Evolutionary conservation across 169 alveolate genomes (phyloP).

Genomic region (Theileria sp.): DNA sequence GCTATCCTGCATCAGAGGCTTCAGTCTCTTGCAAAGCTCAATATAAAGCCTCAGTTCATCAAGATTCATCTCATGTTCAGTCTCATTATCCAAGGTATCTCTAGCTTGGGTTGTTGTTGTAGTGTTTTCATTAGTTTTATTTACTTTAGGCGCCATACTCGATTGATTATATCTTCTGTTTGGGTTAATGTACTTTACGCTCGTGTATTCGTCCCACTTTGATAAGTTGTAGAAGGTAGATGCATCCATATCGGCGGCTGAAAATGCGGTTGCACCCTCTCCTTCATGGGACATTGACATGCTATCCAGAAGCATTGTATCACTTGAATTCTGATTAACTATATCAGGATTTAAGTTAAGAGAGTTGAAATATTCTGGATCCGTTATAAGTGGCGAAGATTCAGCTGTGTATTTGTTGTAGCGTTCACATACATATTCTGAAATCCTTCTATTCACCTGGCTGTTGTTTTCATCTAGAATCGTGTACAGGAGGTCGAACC

Average conservation of each 20-base stretch:
- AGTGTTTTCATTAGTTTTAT: constrained; percentile 28
- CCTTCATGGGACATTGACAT: constrained; percentile 57
- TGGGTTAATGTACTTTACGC: constrained; percentile 13
- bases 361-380: neutral
- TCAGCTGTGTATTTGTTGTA: constrained; percentile 17
- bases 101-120: constrained; percentile 18
- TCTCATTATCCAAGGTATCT: constrained; percentile 43
- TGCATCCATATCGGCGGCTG: neutral
- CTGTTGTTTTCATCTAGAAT: constrained; percentile 88
- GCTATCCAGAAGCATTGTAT: constrained; percentile 2
- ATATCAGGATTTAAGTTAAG: neutral
- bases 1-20: constrained; percentile 89
- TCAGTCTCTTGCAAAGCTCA: constrained; percentile 86
- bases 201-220: constrained; percentile 19
- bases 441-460: constrained; percentile 67
- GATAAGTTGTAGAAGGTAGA: constrained; percentile 1
- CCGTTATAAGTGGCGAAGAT: neutral
- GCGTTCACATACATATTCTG: constrained; percentile 47
- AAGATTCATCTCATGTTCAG: constrained; percentile 67
- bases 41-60: constrained; percentile 88
- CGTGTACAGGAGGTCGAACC: constrained; percentile 94
- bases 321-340: constrained; percentile 1
- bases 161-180: neutral
- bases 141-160: neutral
- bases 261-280: neutral